Evolutionary conservation across 352 stramenopile genomes (phyloP).

Genomic region (Halophytophthora batemanensis): DNA sequence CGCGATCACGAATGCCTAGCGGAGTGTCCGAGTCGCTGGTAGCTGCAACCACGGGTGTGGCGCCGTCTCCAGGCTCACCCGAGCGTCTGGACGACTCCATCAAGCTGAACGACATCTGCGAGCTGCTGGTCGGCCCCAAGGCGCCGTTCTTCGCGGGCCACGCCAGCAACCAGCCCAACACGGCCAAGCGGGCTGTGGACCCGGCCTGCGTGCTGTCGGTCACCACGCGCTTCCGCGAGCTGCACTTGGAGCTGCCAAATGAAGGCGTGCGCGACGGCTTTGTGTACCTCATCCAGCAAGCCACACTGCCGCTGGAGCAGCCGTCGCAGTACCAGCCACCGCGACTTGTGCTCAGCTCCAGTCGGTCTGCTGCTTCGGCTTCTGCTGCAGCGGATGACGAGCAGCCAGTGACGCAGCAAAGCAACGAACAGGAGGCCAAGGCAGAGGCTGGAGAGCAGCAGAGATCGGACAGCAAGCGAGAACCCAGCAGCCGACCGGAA

Average conservation of each 20-base stretch:
- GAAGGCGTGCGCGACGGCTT: conserved; percentile 68
- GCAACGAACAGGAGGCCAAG: conserved; percentile 5
- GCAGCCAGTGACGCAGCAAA: conserved; percentile 7
- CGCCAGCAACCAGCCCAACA: conserved; percentile 37
- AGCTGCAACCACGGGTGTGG: conserved; percentile 7
- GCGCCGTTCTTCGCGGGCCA: conserved; percentile 57
- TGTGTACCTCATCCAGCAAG: conserved; percentile 63
- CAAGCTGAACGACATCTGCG: conserved; percentile 52
- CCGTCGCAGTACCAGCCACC: conserved; percentile 7
- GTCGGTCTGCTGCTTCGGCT: conserved; percentile 13
- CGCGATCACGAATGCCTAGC: conserved; percentile 9
- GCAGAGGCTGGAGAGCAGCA: neutral
- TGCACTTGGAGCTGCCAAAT: conserved; percentile 71
- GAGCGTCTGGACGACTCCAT: conserved; percentile 60
- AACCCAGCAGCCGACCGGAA: conserved; percentile 22
- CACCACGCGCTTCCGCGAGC: conserved; percentile 53
- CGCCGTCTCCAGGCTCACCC: conserved; percentile 15
- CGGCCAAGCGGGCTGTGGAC: conserved; percentile 52
- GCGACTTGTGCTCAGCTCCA: conserved; percentile 13
- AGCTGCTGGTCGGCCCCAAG: conserved; percentile 41
- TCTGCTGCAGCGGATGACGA: conserved; percentile 5
- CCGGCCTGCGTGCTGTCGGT: conserved; percentile 57
- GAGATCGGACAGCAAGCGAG: neutral
- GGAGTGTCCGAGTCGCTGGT: neutral
- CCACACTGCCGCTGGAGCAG: conserved; percentile 47